Evolutionary conservation across 2,329 filamentous ascomycete genomes (phyloP).

Genomic region (Fusarium chlamydosporum): DNA sequence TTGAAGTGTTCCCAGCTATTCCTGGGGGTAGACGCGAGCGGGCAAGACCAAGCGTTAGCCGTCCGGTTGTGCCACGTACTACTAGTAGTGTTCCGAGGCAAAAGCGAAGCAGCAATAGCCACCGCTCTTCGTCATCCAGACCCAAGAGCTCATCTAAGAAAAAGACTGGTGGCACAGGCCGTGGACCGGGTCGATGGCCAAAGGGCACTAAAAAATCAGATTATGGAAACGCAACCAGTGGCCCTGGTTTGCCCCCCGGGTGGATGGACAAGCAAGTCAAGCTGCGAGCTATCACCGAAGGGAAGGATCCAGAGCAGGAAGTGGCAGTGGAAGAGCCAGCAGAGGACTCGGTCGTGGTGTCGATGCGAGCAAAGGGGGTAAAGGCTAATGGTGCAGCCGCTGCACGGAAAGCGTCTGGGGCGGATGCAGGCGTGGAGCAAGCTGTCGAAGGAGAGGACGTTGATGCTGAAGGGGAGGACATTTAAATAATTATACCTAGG

Average conservation of each 20-base stretch:
- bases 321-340: constrained; percentile 44
- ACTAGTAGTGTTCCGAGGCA: constrained; percentile 57
- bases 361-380: constrained; percentile 42
- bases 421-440: constrained; percentile 31
- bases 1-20: constrained; percentile 82
- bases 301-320: constrained; percentile 30
- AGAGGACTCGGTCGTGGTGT: constrained; percentile 55
- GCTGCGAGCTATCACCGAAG: constrained; percentile 36
- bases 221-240: constrained; percentile 76
- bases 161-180: constrained; percentile 73
- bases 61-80: constrained; percentile 57
- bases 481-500: constrained; percentile 42
- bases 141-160: constrained; percentile 57
- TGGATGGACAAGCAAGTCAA: constrained; percentile 60
- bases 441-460: constrained; percentile 49
- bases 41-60: constrained; percentile 59
- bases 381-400: constrained; percentile 36
- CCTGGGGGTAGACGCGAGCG: constrained; percentile 64
- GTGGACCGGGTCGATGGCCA: constrained; percentile 75
- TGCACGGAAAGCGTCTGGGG: constrained; percentile 30
- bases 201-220: constrained; percentile 78
- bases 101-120: constrained; percentile 55
- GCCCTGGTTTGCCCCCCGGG: constrained; percentile 72
- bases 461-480: constrained; percentile 56
- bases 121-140: constrained; percentile 54